phyloP scores from a whole-genome alignment of 2,329 filamentous ascomycete species.

The Ascochyta viciae-villosae region DNA sequence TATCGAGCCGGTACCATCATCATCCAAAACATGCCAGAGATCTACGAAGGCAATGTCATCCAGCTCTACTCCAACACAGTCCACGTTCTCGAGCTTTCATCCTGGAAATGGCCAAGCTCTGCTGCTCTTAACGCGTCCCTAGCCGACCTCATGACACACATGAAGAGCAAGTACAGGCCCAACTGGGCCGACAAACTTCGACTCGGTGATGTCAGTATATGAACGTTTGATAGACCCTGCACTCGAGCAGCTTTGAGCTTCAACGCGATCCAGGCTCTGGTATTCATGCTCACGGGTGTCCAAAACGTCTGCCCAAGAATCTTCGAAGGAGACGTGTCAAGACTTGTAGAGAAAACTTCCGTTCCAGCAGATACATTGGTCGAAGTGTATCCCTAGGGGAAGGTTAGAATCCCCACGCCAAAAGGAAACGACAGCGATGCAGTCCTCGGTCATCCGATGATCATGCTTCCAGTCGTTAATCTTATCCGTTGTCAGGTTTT shows the following conservation, averaged over 20 bases:
- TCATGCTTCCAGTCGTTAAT: no score
- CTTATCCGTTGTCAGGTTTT: no score
- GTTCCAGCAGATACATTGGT: no score
- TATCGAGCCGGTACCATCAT: conserved; percentile 43
- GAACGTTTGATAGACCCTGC: background rate
- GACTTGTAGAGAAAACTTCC: background rate
- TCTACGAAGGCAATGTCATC: conserved; percentile 41
- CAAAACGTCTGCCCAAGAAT: no score
- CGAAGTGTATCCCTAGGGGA: no score
- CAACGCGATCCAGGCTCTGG: no score
- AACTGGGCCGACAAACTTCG: conserved; percentile 38
- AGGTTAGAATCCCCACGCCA: no score
- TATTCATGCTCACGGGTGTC: no score
- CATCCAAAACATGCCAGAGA: conserved; percentile 41
- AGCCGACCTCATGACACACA: conserved; percentile 41
- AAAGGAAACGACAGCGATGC: no score
- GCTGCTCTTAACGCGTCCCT: conserved; percentile 37
- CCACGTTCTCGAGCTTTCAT: conserved; percentile 42
- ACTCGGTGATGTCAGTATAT: conserved; percentile 39
- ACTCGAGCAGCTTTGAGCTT: background rate
- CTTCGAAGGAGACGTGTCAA: background rate
- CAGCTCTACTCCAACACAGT: conserved; percentile 47
- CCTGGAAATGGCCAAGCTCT: conserved; percentile 46
- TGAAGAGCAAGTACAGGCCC: conserved; percentile 39
- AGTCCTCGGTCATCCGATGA: no score